A percentile compares a stretch with the other conserved stretches of the same genome.
These are phyloP conservation scores for Dendrobium huoshanense DNA, from an alignment of 106 monocot species.

Conservation along the genomic window DNA sequence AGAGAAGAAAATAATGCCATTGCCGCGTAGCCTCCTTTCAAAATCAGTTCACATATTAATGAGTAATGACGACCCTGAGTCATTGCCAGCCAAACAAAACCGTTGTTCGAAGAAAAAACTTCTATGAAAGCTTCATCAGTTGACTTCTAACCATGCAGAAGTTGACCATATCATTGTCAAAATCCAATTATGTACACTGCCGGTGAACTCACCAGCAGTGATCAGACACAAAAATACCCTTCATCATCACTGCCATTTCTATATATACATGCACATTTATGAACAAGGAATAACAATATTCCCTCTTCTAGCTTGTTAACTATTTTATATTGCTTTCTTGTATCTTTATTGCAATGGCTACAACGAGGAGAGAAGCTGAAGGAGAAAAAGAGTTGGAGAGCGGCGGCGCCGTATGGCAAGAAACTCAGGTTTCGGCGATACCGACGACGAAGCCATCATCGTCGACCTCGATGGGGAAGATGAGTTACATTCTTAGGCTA, in stretches of 20 bases:
- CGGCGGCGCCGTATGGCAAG: not conserved
- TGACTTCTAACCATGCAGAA: not conserved
- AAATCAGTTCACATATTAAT: not conserved
- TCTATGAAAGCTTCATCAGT: not conserved
- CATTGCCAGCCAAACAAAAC: too few relatives aligned
- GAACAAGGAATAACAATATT: not conserved
- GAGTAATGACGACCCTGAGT: too few relatives aligned
- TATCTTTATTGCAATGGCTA: not conserved
- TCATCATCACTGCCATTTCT: too few relatives aligned
- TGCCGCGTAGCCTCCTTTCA: not conserved
- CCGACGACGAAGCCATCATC: not conserved
- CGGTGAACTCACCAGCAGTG: not conserved
- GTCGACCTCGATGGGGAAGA: not conserved
- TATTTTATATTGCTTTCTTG: too few relatives aligned
- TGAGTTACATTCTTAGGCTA: constrained; percentile 2
- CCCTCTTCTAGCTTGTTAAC: not conserved
- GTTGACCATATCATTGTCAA: not conserved
- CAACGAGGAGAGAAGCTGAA: not conserved
- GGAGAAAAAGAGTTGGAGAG: not conserved
- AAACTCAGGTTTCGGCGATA: not conserved
- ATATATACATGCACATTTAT: not conserved
- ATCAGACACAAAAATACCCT: not conserved
- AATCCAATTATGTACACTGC: not conserved
- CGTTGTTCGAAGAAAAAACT: not conserved
- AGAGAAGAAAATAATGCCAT: not conserved